Evolutionary conservation across 2,329 filamentous ascomycete genomes (phyloP).

Genomic region (Colletotrichum cordylinicola): DNA sequence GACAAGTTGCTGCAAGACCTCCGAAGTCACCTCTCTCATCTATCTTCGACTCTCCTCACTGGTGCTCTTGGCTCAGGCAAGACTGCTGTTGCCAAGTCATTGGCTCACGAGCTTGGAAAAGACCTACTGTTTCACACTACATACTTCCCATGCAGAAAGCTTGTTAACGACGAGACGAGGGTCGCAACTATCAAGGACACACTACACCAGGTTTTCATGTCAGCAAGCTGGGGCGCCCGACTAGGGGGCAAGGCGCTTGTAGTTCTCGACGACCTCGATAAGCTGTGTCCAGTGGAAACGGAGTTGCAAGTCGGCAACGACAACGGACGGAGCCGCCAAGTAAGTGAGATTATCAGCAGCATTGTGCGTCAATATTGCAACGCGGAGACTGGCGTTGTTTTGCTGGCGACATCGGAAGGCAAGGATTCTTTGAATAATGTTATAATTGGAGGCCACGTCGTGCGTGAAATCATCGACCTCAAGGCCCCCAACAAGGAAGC

Average conservation of each 20-base stretch:
- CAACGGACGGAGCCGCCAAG: constrained; percentile 88
- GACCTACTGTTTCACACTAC: constrained; percentile 81
- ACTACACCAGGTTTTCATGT: constrained; percentile 82
- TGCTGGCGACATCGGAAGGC: constrained; percentile 88
- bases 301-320: constrained; percentile 94
- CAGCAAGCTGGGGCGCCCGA: constrained; percentile 88
- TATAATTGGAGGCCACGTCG: constrained; percentile 88
- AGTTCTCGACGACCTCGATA: constrained; percentile 91
- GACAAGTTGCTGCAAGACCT: constrained; percentile 77
- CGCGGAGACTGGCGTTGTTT: constrained; percentile 78
- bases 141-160: constrained; percentile 85
- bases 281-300: constrained; percentile 90
- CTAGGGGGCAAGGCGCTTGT: constrained; percentile 85
- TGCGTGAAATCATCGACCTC: constrained; percentile 87
- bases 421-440: constrained; percentile 94
- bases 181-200: constrained; percentile 92
- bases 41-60: constrained; percentile 88
- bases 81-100: constrained; percentile 76
- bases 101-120: constrained; percentile 75
- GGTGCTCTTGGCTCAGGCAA: constrained; percentile 92
- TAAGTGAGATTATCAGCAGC: constrained; percentile 86
- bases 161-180: constrained; percentile 90
- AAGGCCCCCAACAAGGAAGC: constrained; percentile 94
- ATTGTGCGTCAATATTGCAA: constrained; percentile 86
- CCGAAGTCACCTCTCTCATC: constrained; percentile 77